Evolutionary conservation across 805 yeast genomes (phyloP).

Genomic region (Lipomyces spencermartinsiae): DNA sequence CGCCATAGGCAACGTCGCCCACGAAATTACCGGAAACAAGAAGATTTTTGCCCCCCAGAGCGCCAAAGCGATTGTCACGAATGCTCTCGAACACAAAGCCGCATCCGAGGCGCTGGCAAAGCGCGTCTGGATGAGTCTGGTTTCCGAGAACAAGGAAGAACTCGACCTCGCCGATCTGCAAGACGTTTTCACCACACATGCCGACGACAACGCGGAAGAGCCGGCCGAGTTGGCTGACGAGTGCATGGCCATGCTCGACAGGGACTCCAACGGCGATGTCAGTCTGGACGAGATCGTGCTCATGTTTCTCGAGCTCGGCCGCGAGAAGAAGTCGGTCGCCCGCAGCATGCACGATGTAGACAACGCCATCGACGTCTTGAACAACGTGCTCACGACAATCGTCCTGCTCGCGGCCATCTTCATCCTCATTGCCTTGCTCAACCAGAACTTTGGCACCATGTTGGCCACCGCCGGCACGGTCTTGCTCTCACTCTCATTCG

Average conservation of each 20-base stretch:
- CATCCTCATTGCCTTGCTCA: slow-evolving; percentile 51
- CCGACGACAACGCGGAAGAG: slow-evolving; percentile 9
- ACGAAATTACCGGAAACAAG: neutral
- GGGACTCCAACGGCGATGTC: slow-evolving; percentile 47
- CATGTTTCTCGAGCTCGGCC: slow-evolving; percentile 45
- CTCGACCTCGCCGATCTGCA: slow-evolving; percentile 46
- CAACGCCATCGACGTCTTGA: slow-evolving; percentile 49
- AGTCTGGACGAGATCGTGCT: slow-evolving; percentile 48
- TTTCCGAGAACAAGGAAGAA: slow-evolving; percentile 48
- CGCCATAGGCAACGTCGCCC: slow-evolving; percentile 29
- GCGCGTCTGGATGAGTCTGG: slow-evolving; percentile 52
- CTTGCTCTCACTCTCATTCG: slow-evolving; percentile 49
- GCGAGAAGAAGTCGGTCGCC: slow-evolving; percentile 47
- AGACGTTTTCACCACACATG: slow-evolving; percentile 35
- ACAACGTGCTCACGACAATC: slow-evolving; percentile 46
- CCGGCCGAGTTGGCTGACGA: slow-evolving; percentile 12
- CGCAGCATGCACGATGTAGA: slow-evolving; percentile 50
- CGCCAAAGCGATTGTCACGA: slow-evolving; percentile 41
- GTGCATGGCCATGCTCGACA: slow-evolving; percentile 43
- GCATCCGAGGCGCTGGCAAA: slow-evolving; percentile 46
- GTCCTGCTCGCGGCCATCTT: slow-evolving; percentile 47
- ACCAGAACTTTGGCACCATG: slow-evolving; percentile 50
- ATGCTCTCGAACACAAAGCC: slow-evolving; percentile 44
- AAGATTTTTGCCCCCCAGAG: neutral
- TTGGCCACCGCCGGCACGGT: slow-evolving; percentile 52